A percentile compares a stretch with the other conserved stretches of the same genome.
These are phyloP conservation scores for Pulveroboletus sp. DNA, from an alignment of 768 basidiomycete genomes.

Conservation along the genomic window DNA sequence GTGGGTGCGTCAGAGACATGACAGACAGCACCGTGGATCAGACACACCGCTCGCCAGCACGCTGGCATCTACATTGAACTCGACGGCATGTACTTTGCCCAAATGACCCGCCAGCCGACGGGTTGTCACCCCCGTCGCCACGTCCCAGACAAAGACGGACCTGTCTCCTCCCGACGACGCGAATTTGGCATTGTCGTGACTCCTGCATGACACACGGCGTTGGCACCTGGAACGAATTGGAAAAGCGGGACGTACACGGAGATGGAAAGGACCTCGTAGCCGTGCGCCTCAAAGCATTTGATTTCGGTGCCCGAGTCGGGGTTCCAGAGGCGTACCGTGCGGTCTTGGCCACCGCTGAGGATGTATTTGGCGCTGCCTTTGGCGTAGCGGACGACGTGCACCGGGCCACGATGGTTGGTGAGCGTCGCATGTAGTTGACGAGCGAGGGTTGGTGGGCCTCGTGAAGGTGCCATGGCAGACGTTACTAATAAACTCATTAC, in stretches of 20 bases:
- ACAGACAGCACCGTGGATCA: neutral
- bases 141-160: conserved; percentile 94
- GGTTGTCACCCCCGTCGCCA: conserved; percentile 79
- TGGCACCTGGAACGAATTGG: neutral
- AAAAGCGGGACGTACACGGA: conserved; percentile 61
- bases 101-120: conserved; percentile 85
- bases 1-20: neutral
- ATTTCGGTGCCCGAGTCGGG: conserved; percentile 83
- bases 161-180: conserved; percentile 94
- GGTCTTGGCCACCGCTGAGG: conserved; percentile 91
- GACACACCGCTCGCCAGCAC: conserved; percentile 83
- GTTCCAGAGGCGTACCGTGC: conserved; percentile 90
- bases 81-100: conserved; percentile 86
- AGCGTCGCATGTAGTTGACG: conserved; percentile 65
- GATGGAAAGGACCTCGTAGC: conserved; percentile 91
- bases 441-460: conserved; percentile 51
- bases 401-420: conserved; percentile 71
- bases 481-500: too few relatives aligned
- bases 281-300: conserved; percentile 88
- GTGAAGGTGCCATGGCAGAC: conserved; percentile 56
- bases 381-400: conserved; percentile 90
- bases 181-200: conserved; percentile 92
- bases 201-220: conserved; percentile 39
- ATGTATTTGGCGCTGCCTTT: conserved; percentile 86
- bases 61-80: conserved; percentile 84